Percentiles rank a stretch among this genome's conserved stretches.
Evolutionary conservation across 192 early-diverging fungal species (phyloP).

Genomic region (Coemansia sp.): DNA sequence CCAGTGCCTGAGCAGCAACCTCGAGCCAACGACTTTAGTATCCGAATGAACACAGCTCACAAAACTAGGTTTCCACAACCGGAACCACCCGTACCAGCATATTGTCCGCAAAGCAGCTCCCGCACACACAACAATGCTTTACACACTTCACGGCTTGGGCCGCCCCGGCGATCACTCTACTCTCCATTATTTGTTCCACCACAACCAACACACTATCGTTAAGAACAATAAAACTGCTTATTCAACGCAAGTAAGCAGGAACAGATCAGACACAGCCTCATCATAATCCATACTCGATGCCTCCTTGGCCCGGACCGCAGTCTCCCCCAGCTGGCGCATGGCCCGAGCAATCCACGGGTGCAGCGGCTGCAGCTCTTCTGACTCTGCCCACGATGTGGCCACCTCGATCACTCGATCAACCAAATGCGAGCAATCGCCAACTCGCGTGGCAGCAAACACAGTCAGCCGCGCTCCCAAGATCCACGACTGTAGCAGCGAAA

Average conservation of each 20-base stretch:
- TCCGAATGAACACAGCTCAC: not conserved
- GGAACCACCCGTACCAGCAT: not conserved
- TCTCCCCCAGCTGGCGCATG: constrained; percentile 13
- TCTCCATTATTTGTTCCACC: constrained; percentile 8
- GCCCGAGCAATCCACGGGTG: constrained; percentile 45
- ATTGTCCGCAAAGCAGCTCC: constrained; percentile 1
- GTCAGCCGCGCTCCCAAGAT: constrained; percentile 45
- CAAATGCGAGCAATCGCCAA: not conserved
- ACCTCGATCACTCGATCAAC: constrained; percentile 15
- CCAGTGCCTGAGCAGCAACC: not conserved
- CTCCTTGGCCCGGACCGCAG: not conserved
- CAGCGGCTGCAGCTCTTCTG: constrained; percentile 16
- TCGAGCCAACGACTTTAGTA: not conserved
- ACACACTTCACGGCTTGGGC: not conserved
- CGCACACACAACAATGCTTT: not conserved
- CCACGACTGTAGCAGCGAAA: constrained; percentile 49
- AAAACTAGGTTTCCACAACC: not conserved
- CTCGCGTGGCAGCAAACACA: constrained; percentile 28
- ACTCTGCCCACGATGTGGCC: constrained; percentile 17
- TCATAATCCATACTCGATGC: not conserved
- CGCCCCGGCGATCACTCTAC: constrained; percentile 19
- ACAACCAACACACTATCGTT: not conserved
- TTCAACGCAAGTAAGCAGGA: constrained; percentile 30
- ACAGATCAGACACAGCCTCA: constrained; percentile 28
- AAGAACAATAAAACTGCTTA: not conserved